Conservation (phyloP, 208 protist species). For the Trypanosoma rangeli region DNA sequence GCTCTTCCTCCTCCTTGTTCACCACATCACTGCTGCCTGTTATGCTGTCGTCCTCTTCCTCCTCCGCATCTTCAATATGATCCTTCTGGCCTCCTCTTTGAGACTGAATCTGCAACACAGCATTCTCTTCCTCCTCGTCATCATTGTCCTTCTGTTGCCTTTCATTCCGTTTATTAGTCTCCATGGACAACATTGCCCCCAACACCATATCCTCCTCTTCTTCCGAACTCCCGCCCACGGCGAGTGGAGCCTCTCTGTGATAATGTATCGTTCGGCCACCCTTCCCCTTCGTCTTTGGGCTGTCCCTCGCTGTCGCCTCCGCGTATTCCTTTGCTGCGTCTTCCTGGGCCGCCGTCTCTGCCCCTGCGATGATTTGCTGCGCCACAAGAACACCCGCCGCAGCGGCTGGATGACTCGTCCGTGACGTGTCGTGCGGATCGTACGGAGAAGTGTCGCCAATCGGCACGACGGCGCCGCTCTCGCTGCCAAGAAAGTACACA, state of each 20-base stretch:
- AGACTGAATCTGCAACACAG: not conserved
- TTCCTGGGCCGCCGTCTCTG: conserved; percentile 3
- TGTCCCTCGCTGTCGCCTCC: conserved; percentile 1
- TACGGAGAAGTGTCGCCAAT: conserved; percentile 52
- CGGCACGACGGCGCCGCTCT: conserved; percentile 59
- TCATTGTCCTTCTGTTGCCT: not conserved
- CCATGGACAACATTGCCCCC: not conserved
- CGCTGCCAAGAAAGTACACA: conserved; percentile 76
- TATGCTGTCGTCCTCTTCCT: not conserved
- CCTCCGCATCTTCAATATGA: conserved; percentile 3
- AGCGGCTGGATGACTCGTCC: conserved; percentile 50
- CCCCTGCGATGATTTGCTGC: conserved; percentile 46
- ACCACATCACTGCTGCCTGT: not conserved
- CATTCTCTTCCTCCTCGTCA: conserved; percentile 18
- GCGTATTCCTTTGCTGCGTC: not conserved
- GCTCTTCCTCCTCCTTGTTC: conserved; percentile 5
- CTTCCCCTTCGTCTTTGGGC: conserved; percentile 20
- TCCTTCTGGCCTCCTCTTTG: not conserved
- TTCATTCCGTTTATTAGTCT: not conserved
- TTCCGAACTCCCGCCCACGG: not conserved
- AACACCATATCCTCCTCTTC: conserved; percentile 1
- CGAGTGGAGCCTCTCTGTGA: not conserved
- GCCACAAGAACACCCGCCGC: conserved; percentile 57
- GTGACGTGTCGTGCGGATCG: conserved; percentile 46
- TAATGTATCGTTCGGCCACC: not conserved